These are phyloP conservation scores for Zopfia rhizophila DNA, from an alignment of 2,329 filamentous ascomycete genomes.

Conservation along the genomic window DNA sequence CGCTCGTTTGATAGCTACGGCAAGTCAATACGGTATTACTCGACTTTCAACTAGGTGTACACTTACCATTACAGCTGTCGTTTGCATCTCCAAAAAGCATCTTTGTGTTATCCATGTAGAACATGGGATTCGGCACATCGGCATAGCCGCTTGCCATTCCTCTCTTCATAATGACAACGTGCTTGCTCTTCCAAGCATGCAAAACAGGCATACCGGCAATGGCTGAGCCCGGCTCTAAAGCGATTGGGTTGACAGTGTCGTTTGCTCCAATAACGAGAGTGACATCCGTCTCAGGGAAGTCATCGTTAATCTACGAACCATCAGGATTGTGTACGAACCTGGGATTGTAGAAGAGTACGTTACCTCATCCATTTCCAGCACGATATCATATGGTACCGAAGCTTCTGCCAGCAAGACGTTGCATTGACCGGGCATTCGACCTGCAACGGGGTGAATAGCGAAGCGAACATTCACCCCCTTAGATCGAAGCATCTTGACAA, in stretches of 20 bases:
- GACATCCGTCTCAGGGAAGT: slow-evolving; percentile 85
- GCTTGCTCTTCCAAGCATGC: slow-evolving; percentile 93
- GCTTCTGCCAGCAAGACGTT: slow-evolving; percentile 91
- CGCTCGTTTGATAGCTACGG: slow-evolving; percentile 48
- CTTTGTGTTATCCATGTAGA: slow-evolving; percentile 87
- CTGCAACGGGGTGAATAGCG: slow-evolving; percentile 89
- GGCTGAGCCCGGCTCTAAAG: slow-evolving; percentile 81
- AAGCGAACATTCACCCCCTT: slow-evolving; percentile 86
- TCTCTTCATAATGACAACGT: slow-evolving; percentile 93
- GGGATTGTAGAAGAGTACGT: too few relatives aligned
- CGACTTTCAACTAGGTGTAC: background rate
- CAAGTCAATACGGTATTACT: slow-evolving; percentile 9
- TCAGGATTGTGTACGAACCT: too few relatives aligned
- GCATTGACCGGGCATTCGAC: slow-evolving; percentile 92
- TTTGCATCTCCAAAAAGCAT: slow-evolving; percentile 95
- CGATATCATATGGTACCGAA: slow-evolving; percentile 88
- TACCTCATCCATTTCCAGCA: slow-evolving; percentile 96
- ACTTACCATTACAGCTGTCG: slow-evolving; percentile 75
- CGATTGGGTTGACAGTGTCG: slow-evolving; percentile 91
- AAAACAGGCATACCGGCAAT: slow-evolving; percentile 94
- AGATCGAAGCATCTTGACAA: slow-evolving; percentile 76
- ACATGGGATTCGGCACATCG: slow-evolving; percentile 93
- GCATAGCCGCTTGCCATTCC: slow-evolving; percentile 90
- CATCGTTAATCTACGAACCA: slow-evolving; percentile 95
- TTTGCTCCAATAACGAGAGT: slow-evolving; percentile 92